These are phyloP conservation scores for Spathaspora passalidarum DNA, from an alignment of 805 yeast genomes.

Conservation along the genomic window DNA sequence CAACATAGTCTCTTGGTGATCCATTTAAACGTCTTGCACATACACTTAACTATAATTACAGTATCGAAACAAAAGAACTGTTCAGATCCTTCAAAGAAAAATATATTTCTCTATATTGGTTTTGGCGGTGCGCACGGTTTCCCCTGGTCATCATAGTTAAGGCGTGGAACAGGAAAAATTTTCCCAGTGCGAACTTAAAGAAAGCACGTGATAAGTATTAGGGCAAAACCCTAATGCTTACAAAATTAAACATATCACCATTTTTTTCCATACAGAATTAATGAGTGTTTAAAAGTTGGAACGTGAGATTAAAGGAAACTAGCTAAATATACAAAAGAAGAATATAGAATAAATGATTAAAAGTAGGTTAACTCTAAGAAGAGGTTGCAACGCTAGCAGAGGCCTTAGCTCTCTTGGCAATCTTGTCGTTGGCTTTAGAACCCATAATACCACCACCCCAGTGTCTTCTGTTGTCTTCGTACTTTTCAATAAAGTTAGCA, in stretches of 20 bases:
- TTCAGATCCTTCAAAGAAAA: not conserved
- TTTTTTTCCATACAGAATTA: not conserved
- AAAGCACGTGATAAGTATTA: not conserved
- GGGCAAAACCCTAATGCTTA: constrained; percentile 4
- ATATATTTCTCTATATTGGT: not conserved
- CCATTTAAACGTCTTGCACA: constrained; percentile 6
- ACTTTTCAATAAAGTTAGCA: constrained; percentile 89
- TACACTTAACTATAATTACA: constrained; percentile 11
- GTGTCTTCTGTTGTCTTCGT: constrained; percentile 95
- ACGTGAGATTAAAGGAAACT: not conserved
- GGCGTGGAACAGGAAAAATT: not conserved
- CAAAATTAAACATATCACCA: too few relatives aligned
- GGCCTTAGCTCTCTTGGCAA: constrained; percentile 70
- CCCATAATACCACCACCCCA: constrained; percentile 99
- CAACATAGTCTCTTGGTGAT: not conserved
- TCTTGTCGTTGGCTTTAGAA: constrained; percentile 84
- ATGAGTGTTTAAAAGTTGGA: not conserved
- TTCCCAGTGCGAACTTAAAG: not conserved
- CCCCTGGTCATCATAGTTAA: not conserved
- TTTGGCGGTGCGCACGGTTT: not conserved
- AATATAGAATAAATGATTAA: not conserved
- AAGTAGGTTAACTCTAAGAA: constrained; percentile 1
- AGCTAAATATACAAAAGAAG: not conserved
- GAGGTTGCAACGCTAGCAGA: constrained; percentile 30
- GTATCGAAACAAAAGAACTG: constrained; percentile 5